Evolutionary conservation across 345 rosid species (phyloP).

Genomic region (Gossypium turneri): DNA sequence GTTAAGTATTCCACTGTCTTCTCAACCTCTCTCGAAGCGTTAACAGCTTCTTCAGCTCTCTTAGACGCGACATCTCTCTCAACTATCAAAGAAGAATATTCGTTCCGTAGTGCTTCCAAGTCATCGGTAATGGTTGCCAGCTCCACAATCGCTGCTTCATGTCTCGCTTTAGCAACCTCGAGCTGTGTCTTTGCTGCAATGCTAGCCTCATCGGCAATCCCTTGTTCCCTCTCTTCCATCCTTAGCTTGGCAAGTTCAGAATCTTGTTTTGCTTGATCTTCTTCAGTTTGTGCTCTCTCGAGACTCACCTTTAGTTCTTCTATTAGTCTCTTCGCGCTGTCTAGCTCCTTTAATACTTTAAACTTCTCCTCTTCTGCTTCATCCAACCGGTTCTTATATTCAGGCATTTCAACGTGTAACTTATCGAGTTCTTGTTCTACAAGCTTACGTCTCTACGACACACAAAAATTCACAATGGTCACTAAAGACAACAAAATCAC

Average conservation of each 20-base stretch:
- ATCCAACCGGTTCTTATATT: slow-evolving; percentile 50
- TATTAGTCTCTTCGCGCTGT: slow-evolving; percentile 69
- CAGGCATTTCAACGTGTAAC: slow-evolving; percentile 66
- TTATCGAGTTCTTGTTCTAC: slow-evolving; percentile 78
- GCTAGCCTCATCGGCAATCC: slow-evolving; percentile 81
- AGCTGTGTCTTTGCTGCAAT: slow-evolving; percentile 93
- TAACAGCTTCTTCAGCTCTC: slow-evolving; percentile 68
- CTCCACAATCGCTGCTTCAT: slow-evolving; percentile 65
- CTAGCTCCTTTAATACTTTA: slow-evolving; percentile 63
- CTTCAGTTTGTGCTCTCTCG: slow-evolving; percentile 90
- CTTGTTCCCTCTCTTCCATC: slow-evolving; percentile 89
- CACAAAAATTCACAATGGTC: slow-evolving; percentile 11
- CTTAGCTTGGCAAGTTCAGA: slow-evolving; percentile 85
- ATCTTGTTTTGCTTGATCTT: slow-evolving; percentile 86
- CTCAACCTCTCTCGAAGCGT: slow-evolving; percentile 75
- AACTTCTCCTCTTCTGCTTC: slow-evolving; percentile 55
- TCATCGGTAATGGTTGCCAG: slow-evolving; percentile 63
- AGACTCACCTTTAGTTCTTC: slow-evolving; percentile 85
- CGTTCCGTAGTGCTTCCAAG: slow-evolving; percentile 47
- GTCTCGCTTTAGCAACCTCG: slow-evolving; percentile 87
- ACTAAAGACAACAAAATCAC: background rate
- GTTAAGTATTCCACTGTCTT: slow-evolving; percentile 78
- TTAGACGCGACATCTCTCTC: slow-evolving; percentile 58
- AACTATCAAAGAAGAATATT: slow-evolving; percentile 48
- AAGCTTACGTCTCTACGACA: slow-evolving; percentile 54